Percentiles rank a stretch among this genome's conserved stretches.
Conservation (phyloP, 2,329 filamentous ascomycete genomes). For the Stemphylium lycopersici region DNA sequence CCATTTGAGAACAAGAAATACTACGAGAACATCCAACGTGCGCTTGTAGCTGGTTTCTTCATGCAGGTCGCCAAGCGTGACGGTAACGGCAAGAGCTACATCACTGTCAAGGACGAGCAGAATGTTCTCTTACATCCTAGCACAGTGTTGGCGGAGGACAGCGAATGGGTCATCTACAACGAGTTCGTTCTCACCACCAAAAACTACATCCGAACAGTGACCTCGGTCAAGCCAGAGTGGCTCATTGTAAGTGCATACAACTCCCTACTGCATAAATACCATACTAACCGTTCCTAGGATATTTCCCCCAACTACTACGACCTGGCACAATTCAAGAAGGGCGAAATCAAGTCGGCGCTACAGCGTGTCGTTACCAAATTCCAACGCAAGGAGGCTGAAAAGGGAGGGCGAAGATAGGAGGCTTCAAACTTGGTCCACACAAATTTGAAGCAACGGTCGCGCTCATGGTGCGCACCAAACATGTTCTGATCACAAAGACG, state of each 20-base stretch:
- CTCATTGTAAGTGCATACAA: slow-evolving; percentile 68
- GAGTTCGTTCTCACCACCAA: slow-evolving; percentile 98
- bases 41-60: slow-evolving; percentile 94
- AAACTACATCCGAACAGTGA: slow-evolving; percentile 96
- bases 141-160: slow-evolving; percentile 84
- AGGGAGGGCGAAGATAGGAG: slow-evolving; percentile 15
- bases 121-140: slow-evolving; percentile 91
- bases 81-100: slow-evolving; percentile 84
- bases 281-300: slow-evolving; percentile 63
- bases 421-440: background rate
- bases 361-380: slow-evolving; percentile 62
- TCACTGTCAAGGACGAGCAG: slow-evolving; percentile 96
- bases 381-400: slow-evolving; percentile 55
- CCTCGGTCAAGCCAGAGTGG: slow-evolving; percentile 92
- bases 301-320: slow-evolving; percentile 95
- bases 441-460: background rate
- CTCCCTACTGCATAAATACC: background rate
- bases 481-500: background rate
- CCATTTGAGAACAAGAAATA: slow-evolving; percentile 95
- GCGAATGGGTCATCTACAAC: slow-evolving; percentile 97
- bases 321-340: slow-evolving; percentile 77
- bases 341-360: slow-evolving; percentile 77
- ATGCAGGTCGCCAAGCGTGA: slow-evolving; percentile 99
- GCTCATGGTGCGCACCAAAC: background rate
- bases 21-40: slow-evolving; percentile 94